Evolutionary conservation across 163 green algal species (phyloP), one percentile per base, ranked within the genome.

Genomic region (Chloromonas sp.): DNA sequence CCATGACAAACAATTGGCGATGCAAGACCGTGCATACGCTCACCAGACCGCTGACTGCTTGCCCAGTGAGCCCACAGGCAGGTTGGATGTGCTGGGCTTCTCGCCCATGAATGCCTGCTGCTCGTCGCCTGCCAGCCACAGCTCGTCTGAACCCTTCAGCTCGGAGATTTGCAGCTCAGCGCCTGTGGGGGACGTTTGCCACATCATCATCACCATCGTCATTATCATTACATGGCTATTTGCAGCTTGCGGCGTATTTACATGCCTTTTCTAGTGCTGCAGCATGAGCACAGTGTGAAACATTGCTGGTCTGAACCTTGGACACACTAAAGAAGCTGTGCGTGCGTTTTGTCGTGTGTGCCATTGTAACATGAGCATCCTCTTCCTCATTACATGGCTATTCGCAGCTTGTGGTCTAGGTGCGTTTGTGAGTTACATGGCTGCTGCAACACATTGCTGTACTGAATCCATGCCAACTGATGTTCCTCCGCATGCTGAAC

Each of bases 111-210:
- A 89, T 0, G 83, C 78, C 0, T 85, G 78, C 74, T 91, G 88
- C 86, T 87, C 84, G 58, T 77, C 82, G 1, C 85, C 82, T 81
- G 91, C 86, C 84, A 95, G 86, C 89, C 89, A 95, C 57, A 91
- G 81, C 78, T 93, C 86, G 2, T 14, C 13, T 0, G 84, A 81
- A 57, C 61, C 76, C 0, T n/a, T 62, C 36, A 91, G 82, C 60
- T 88, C 81, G 0, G 84, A 58, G 14, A 89, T 81, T 1, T 86
- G 71, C 57, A 81, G 71, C 61, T 88, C 84, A 74, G 79, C 87
- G 0, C 82, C 89, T 89, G 81, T 13, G 1, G 5, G 2, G 61
- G 36, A 36, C 36, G 36, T 60, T 62, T 11, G 81, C 70, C 1
- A 5, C 11, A 62, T 14, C 60, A 85, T 61, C 70, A 84, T 81